These are phyloP conservation scores for Haplographium delicatum DNA, from an alignment of 495 filamentous ascomycete species.

Conservation along the genomic window DNA sequence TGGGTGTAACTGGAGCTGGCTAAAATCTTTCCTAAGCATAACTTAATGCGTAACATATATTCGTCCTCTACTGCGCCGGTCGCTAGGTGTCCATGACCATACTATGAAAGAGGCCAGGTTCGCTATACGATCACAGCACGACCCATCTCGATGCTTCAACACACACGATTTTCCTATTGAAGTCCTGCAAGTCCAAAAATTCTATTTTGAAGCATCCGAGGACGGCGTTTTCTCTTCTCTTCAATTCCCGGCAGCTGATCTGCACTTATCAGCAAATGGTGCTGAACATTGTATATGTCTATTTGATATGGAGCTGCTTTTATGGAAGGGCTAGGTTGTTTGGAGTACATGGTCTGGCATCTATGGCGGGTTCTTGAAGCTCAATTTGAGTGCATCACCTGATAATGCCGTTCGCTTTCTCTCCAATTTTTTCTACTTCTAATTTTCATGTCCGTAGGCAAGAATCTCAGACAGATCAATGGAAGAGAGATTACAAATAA, in stretches of 20 bases:
- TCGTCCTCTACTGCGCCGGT: constrained; percentile 3
- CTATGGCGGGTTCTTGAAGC: constrained; percentile 6
- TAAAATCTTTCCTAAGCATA: constrained; percentile 5
- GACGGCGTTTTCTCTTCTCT: constrained; percentile 17
- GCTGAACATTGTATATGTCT: constrained; percentile 21
- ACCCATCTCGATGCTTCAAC: constrained; percentile 5
- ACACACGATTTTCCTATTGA: constrained; percentile 4
- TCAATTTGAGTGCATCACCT: not conserved
- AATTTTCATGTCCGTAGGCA: constrained; percentile 5
- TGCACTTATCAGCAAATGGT: constrained; percentile 11
- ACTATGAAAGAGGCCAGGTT: not conserved
- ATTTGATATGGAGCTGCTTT: constrained; percentile 13
- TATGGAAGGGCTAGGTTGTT: constrained; percentile 13
- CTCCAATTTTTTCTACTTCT: not conserved
- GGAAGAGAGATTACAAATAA: constrained; percentile 5
- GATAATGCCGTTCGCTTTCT: constrained; percentile 4
- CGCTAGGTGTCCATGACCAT: constrained; percentile 11
- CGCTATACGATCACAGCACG: constrained; percentile 1
- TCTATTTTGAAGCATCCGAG: constrained; percentile 9
- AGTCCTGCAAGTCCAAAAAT: constrained; percentile 3
- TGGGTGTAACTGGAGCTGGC: constrained; percentile 25
- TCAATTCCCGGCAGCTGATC: not conserved
- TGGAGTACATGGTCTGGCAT: constrained; percentile 25
- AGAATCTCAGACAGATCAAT: constrained; percentile 3
- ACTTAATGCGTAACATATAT: constrained; percentile 20